phyloP scores from a whole-genome alignment of 345 rosid genomes.

The Murraya koenigii region DNA sequence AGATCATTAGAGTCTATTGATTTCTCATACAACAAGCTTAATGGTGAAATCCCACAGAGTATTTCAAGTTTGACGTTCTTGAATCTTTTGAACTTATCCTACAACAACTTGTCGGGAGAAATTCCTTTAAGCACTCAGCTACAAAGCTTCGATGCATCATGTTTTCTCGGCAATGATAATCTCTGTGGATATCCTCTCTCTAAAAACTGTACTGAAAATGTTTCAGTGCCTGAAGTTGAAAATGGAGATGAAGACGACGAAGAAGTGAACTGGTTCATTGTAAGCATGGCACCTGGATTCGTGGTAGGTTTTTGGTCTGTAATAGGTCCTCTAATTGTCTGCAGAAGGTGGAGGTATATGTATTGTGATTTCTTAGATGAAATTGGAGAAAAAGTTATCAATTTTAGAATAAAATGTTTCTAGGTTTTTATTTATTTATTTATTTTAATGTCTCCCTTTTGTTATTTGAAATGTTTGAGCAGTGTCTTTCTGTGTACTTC shows the following conservation, averaged over 20 bases:
- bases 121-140: neutral
- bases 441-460: no score
- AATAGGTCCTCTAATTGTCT: no score
- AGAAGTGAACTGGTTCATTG: no score
- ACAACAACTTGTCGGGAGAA: neutral
- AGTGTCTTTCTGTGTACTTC: no score
- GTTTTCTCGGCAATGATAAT: neutral
- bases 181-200: neutral
- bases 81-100: neutral
- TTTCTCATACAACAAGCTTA: neutral
- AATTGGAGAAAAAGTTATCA: neutral
- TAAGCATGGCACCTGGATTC: no score
- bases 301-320: no score
- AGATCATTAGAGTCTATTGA: neutral
- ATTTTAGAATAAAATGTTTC: no score
- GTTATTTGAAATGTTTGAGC: no score
- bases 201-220: neutral
- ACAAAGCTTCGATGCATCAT: neutral
- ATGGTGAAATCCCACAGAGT: neutral
- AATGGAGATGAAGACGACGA: no score
- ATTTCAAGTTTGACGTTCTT: neutral
- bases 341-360: no score
- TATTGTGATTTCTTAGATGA: neutral
- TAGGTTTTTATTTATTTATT: fast-evolving
- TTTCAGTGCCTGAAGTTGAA: no score